Evolutionary conservation across 1,139 yeast genomes (phyloP).

Genomic region (Magnusiomyces tetraspermus): DNA sequence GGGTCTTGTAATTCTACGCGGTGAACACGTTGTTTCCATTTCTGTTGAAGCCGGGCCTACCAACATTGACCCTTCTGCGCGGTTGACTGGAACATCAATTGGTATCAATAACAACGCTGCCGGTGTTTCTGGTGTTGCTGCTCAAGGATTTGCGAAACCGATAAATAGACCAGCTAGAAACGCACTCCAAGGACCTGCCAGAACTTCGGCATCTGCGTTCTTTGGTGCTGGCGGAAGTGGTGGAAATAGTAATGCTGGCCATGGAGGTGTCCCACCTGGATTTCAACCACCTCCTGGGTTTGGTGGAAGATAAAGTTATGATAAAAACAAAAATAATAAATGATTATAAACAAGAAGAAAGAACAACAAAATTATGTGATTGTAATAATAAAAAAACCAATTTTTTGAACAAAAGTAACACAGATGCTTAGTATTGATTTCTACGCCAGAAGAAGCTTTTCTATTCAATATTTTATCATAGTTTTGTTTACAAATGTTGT

Average conservation of each 20-base stretch:
- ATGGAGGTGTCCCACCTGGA: constrained; percentile 22
- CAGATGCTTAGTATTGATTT: too few relatives aligned
- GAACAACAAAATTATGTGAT: too few relatives aligned
- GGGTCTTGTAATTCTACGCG: constrained; percentile 78
- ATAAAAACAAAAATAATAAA: neutral
- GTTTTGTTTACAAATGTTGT: too few relatives aligned
- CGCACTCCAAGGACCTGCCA: constrained; percentile 27
- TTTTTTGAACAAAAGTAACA: too few relatives aligned
- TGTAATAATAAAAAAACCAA: too few relatives aligned
- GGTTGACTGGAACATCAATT: constrained; percentile 33
- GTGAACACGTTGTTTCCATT: constrained; percentile 79
- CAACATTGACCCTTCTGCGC: constrained; percentile 35
- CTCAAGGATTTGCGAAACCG: constrained; percentile 8
- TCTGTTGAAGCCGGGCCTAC: constrained; percentile 75
- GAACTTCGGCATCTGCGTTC: constrained; percentile 21
- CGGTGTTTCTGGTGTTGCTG: constrained; percentile 11
- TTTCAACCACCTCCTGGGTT: constrained; percentile 26
- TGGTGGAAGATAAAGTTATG: constrained; percentile 11
- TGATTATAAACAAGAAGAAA: too few relatives aligned
- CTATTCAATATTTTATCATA: too few relatives aligned
- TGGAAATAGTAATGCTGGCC: constrained; percentile 8
- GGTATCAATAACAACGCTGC: neutral
- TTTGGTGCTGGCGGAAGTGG: constrained; percentile 13
- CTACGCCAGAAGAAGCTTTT: too few relatives aligned
- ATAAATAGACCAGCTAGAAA: constrained; percentile 9